These are phyloP conservation scores for Wallacemonas sp. DNA, from an alignment of 208 protist species.

Conservation along the genomic window DNA sequence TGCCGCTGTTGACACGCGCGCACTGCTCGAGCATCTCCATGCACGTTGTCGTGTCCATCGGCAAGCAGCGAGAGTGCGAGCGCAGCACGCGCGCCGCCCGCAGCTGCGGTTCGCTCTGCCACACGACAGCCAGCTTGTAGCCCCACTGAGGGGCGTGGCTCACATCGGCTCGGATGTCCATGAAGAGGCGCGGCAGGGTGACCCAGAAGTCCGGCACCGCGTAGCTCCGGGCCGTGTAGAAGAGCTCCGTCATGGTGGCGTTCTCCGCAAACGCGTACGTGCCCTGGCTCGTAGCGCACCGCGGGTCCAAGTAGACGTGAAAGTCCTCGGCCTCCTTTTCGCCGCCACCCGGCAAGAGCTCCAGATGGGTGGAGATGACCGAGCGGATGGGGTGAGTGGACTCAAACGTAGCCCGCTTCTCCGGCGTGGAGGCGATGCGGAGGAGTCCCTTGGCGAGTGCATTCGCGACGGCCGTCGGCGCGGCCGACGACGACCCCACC, in stretches of 20 bases:
- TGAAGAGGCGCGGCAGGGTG: slow-evolving; percentile 58
- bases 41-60: background rate
- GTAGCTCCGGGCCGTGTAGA: slow-evolving; percentile 57
- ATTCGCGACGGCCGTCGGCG: background rate
- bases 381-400: slow-evolving; percentile 73
- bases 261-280: slow-evolving; percentile 69
- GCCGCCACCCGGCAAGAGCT: slow-evolving; percentile 46
- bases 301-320: slow-evolving; percentile 67
- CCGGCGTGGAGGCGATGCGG: slow-evolving; percentile 43
- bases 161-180: slow-evolving; percentile 61
- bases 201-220: slow-evolving; percentile 55
- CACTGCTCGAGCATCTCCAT: slow-evolving; percentile 29
- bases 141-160: slow-evolving; percentile 71
- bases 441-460: slow-evolving; percentile 42
- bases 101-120: slow-evolving; percentile 58
- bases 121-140: slow-evolving; percentile 78
- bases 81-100: slow-evolving; percentile 67
- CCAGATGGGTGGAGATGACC: slow-evolving; percentile 53
- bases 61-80: slow-evolving; percentile 31
- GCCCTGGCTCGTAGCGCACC: slow-evolving; percentile 53
- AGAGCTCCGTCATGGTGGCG: slow-evolving; percentile 39
- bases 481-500: slow-evolving; percentile 18
- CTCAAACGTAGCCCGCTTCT: slow-evolving; percentile 64
- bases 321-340: slow-evolving; percentile 37
- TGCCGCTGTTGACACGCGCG: slow-evolving; percentile 58